Percentiles rank a stretch among this genome's conserved stretches.
phyloP scores from a whole-genome alignment of 208 protist genomes.

The Leishmania tropica region DNA sequence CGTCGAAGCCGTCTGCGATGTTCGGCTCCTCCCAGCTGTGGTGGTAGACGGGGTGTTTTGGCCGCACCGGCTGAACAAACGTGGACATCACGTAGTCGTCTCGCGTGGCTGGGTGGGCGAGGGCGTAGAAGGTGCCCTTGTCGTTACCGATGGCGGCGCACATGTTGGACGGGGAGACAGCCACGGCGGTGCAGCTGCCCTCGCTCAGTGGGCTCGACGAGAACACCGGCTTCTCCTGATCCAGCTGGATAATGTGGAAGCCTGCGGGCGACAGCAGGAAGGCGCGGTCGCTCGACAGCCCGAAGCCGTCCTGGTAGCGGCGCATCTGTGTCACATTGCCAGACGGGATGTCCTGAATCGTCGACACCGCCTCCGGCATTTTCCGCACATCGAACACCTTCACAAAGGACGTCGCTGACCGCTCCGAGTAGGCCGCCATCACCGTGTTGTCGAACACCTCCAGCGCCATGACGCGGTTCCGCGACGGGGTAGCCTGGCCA shows the following conservation, averaged over 20 bases:
- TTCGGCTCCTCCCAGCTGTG: constrained; percentile 74
- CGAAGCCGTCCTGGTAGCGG: constrained; percentile 77
- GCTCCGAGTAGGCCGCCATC: constrained; percentile 69
- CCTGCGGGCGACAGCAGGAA: constrained; percentile 73
- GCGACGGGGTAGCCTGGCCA: constrained; percentile 44
- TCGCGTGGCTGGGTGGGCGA: constrained; percentile 70
- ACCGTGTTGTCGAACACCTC: constrained; percentile 84
- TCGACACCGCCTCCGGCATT: constrained; percentile 57
- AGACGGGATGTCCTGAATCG: constrained; percentile 64
- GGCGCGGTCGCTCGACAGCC: constrained; percentile 48
- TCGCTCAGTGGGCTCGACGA: constrained; percentile 58
- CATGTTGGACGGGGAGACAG: constrained; percentile 77
- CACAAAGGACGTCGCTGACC: constrained; percentile 66
- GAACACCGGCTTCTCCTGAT: constrained; percentile 65
- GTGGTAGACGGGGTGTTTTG: constrained; percentile 61
- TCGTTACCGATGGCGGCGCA: constrained; percentile 89
- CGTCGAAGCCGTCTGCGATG: constrained; percentile 80
- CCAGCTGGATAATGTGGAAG: constrained; percentile 84
- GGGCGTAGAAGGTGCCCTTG: constrained; percentile 80
- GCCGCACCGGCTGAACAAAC: constrained; percentile 60
- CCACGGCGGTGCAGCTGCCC: constrained; percentile 61
- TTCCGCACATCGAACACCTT: constrained; percentile 87
- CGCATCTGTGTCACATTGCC: constrained; percentile 76
- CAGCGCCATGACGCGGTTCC: constrained; percentile 73
- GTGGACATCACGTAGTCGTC: constrained; percentile 85